Conservation (phyloP, 1,284 basidiomycete genomes). For the Schizopora paradoxa region DNA sequence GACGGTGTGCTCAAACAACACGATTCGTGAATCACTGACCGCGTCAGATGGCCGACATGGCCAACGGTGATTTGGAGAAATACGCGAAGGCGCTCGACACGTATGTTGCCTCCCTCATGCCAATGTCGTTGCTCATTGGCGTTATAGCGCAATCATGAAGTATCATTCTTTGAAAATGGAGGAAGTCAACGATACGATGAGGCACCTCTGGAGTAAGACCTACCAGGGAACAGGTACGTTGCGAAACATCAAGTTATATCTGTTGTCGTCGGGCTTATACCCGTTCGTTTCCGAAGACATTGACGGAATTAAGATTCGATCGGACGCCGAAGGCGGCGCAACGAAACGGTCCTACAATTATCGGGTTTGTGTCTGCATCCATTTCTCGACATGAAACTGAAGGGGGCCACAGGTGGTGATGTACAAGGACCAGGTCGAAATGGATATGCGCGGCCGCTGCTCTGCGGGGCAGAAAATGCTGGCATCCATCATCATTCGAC, state of each 20-base stretch:
- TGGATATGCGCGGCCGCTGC: conserved; percentile 99
- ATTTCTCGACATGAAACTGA: conserved; percentile 23
- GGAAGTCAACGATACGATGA: conserved; percentile 97
- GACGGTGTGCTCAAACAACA: conserved; percentile 1
- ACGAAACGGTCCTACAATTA: conserved; percentile 97
- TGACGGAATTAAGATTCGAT: conserved; percentile 93
- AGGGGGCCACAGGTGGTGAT: conserved; percentile 74
- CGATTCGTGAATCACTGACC: conserved; percentile 4
- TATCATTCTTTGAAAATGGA: conserved; percentile 99
- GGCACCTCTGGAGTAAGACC: conserved; percentile 96
- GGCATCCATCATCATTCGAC: conserved; percentile 97
- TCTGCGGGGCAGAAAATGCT: conserved; percentile 98
- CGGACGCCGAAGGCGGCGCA: conserved; percentile 85
- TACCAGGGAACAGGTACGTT: conserved; percentile 90
- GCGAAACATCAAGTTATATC: not conserved
- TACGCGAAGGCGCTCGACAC: conserved; percentile 94
- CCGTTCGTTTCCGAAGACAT: conserved; percentile 86
- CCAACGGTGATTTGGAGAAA: conserved; percentile 93
- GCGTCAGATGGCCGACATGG: conserved; percentile 84
- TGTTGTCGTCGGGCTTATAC: not conserved
- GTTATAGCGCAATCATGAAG: conserved; percentile 87
- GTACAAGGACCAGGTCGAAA: conserved; percentile 97
- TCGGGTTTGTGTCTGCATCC: conserved; percentile 51
- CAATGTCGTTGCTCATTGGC: not conserved
- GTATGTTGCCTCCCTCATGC: conserved; percentile 42